Evolutionary conservation across 352 stramenopile genomes (phyloP), one percentile per base, ranked within the genome.

Genomic region (Hyaloperonospora brassicae): DNA sequence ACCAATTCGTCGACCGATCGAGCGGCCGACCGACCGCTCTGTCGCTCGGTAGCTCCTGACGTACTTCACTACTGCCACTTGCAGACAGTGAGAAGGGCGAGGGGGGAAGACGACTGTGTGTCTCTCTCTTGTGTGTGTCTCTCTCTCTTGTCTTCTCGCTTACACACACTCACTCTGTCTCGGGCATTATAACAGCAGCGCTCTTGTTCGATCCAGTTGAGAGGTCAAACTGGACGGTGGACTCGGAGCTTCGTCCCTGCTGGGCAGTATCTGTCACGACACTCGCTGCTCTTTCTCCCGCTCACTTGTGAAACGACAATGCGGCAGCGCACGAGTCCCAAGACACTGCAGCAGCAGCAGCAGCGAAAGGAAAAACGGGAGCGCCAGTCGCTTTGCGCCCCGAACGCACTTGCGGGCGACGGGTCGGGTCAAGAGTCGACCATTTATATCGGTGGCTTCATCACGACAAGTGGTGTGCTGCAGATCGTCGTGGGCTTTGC

Each of bases 381-480:
- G 27, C 27, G 62, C 50, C 66, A 75, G 27, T n/a, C n/a, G n/a
- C 51, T 56, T 25, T 46, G 39, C 34, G 57, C 66, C 27, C 57
- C 64, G 22, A 67, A 72, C 46, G 47, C 61, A 14, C 54, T 68
- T 39, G 67, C 52, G n/a, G 58, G 48, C 23, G 61, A 64, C 34
- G 55, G 64, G 10, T 62, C 70, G 44, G 31, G 24, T 10, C 41
- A 67, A 34, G 24, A 51, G 38, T 55, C 62, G 36, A 75, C 68
- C n/a, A 69, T 80, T 44, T 57, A 43, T 22, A 49, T 77, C 12
- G 61, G 68, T 13, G 68, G 71, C 13, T 55, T 76, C 35, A 65
- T 81, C 47, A 71, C 65, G 23, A 46, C 59, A 17, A 50, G 63
- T 12, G 61, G 66, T 17, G 56, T 66, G 52, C 35, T 76, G 55